Evolutionary conservation across 2,329 filamentous ascomycete species (phyloP), one percentile per base, ranked within the genome.

Genomic region (Penicillium sp.): DNA sequence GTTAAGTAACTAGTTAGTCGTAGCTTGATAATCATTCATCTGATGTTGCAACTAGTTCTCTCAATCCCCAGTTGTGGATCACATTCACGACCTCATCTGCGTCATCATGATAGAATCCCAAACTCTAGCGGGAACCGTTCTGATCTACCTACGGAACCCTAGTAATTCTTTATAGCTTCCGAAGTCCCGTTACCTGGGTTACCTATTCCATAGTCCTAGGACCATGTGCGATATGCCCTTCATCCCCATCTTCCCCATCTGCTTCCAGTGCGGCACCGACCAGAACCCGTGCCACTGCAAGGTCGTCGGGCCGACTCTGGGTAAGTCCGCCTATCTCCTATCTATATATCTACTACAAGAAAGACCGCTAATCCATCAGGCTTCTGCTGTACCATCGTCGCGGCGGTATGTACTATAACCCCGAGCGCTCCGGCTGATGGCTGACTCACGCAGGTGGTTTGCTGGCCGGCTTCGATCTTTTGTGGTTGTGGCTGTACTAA

Each of bases 241-340:
- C 59, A 56, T 77, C 39, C 74, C 75, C 14, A 60, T 78, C 43
- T 72, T 76, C 31, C 69, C 77, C 9, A 61, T 78, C 55, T 79
- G 76, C 62, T 75, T 79, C 61, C 76, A 80, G 61, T 79, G 75
- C 61, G 77, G 65, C 37, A 79, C 76, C 7, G 70, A 79, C 49
- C 75, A 80, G 55, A 80, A 80, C 45, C 77, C 77, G 3, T 80
- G 77, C 46, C 75, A 74, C 51, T 79, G 76, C 58, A 80, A 80
- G 59, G 69, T 80, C 7, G 69, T 80, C 23, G 77, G 77, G 1
- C 77, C 77, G 29, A 80, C 76, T 1, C 57, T 80, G 35, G 77
- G 76, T 58, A 69, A 55, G 56, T 61, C n/a, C 22, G 2, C 10
- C 31, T 28, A 14, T n/a, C 14, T 14, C n/a, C n/a, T n/a, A n/a